phyloP scores from a whole-genome alignment of 1,139 yeast genomes.

The Spencermartinsiella ligniputridi region DNA sequence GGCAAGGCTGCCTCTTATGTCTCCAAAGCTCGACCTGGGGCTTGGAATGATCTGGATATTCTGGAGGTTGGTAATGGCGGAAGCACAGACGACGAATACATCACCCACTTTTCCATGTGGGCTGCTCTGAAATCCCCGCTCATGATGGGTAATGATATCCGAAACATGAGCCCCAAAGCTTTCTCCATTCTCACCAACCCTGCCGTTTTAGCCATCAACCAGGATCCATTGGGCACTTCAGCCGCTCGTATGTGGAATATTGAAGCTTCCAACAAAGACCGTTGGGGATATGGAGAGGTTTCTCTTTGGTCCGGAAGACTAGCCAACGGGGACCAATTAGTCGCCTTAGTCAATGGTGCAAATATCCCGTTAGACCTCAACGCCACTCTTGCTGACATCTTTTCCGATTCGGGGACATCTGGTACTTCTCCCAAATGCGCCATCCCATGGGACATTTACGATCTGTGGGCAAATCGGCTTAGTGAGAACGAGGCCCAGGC shows the following conservation, averaged over 20 bases:
- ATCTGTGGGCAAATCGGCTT: conserved; percentile 21
- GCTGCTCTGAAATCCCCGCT: conserved; percentile 30
- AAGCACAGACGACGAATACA: conserved; percentile 27
- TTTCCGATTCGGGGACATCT: conserved; percentile 18
- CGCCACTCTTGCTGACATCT: conserved; percentile 24
- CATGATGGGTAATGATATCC: conserved; percentile 30
- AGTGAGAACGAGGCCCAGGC: conserved; percentile 10
- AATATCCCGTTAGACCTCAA: conserved; percentile 13
- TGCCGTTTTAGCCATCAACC: conserved; percentile 29
- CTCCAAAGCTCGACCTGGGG: conserved; percentile 27
- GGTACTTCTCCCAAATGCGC: conserved; percentile 13
- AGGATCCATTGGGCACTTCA: conserved; percentile 25
- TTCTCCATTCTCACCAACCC: conserved; percentile 24
- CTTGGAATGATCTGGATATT: conserved; percentile 33
- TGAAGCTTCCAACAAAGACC: conserved; percentile 17
- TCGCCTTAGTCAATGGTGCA: conserved; percentile 28
- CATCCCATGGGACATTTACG: conserved; percentile 21
- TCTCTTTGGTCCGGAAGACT: conserved; percentile 23
- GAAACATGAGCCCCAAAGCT: conserved; percentile 22
- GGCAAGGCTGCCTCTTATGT: conserved; percentile 28
- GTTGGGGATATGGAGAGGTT: conserved; percentile 22
- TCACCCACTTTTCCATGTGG: conserved; percentile 32
- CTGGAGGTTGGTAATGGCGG: conserved; percentile 34
- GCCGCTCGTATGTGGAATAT: conserved; percentile 23
- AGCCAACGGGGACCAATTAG: conserved; percentile 23